These are phyloP conservation scores for Pistacia vera DNA, from an alignment of 345 rosid species.

Conservation along the genomic window DNA sequence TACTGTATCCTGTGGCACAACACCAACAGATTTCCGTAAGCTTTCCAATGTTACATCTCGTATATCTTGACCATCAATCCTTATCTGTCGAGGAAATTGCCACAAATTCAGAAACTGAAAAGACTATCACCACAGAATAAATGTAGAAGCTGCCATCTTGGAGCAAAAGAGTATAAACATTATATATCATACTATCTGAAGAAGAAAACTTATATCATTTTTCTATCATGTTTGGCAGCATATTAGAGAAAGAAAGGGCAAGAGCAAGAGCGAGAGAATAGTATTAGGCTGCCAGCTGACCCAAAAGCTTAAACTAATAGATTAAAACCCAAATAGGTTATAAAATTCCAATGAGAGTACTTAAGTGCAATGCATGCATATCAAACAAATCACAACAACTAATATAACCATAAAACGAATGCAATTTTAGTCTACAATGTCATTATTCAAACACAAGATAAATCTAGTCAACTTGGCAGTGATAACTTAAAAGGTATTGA, in stretches of 20 bases:
- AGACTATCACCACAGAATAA: neutral
- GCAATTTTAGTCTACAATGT: too few species aligned
- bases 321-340: neutral
- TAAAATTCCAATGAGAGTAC: neutral
- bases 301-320: too few species aligned
- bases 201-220: neutral
- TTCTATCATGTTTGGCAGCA: neutral
- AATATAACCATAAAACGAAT: too few species aligned
- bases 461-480: neutral
- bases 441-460: too few species aligned
- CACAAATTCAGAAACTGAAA: conserved; percentile 8
- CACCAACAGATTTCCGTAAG: conserved; percentile 75
- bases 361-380: too few species aligned
- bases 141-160: neutral
- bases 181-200: neutral
- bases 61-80: conserved; percentile 87
- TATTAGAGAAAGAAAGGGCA: neutral
- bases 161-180: neutral
- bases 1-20: conserved; percentile 99
- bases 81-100: conserved; percentile 44
- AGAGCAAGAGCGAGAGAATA: neutral
- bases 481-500: neutral
- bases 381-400: too few species aligned
- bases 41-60: conserved; percentile 75
- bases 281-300: neutral